These are phyloP conservation scores for Hanseniaspora mollemarum DNA, from an alignment of 805 yeast species.

Conservation along the genomic window DNA sequence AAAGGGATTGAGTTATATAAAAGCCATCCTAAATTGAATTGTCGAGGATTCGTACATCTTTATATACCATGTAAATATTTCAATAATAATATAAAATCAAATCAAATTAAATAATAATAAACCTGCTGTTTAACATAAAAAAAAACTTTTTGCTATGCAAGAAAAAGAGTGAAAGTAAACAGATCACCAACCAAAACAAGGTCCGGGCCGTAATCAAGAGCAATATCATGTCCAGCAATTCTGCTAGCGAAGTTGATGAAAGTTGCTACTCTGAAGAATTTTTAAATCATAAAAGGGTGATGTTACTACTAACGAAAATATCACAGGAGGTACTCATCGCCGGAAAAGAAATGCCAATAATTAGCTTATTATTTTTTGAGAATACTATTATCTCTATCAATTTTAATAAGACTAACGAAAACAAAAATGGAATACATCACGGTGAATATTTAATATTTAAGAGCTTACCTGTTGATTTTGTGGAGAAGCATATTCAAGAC, in stretches of 20 bases:
- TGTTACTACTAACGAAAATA: not conserved
- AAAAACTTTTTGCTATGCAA: not conserved
- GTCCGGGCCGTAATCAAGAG: no score
- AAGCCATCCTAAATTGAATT: not conserved
- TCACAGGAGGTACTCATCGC: slow-evolving; percentile 4
- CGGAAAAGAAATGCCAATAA: slow-evolving; percentile 14
- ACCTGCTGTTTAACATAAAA: not conserved
- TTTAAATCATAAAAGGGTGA: not conserved
- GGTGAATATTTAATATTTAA: slow-evolving; percentile 10
- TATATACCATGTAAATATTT: not conserved
- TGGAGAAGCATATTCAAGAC: slow-evolving; percentile 25
- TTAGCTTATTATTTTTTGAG: not conserved
- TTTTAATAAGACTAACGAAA: slow-evolving; percentile 12
- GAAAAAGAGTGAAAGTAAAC: no score
- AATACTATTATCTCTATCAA: slow-evolving; percentile 1
- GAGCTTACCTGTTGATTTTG: not conserved
- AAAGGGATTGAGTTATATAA: not conserved
- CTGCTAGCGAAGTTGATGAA: not conserved
- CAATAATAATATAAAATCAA: no score
- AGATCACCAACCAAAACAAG: no score
- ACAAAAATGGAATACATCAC: slow-evolving; percentile 14
- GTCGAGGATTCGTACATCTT: not conserved
- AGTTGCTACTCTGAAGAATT: not conserved
- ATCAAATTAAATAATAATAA: not conserved
- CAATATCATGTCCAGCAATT: not conserved